Base-by-base conservation (phyloP, 2,329 filamentous ascomycete species). In the Microsporum ferrugineum region DNA sequence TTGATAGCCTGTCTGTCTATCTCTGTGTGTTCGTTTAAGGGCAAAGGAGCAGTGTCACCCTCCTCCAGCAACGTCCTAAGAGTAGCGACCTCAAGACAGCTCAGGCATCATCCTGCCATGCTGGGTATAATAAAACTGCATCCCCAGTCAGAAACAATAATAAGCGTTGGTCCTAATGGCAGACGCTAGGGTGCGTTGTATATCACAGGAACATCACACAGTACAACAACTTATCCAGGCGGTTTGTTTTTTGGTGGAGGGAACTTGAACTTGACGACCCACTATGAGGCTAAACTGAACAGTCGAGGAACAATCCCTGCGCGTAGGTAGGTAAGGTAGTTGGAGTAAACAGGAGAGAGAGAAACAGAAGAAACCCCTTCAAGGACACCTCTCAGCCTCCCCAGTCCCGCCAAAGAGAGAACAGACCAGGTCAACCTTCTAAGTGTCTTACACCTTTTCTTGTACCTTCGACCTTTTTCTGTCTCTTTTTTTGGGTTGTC, bases 71-170 rank as follows among this genome's bases (percentile, higher is more conserved):
- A 14, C 14, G 17, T 31, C 29, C 17, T 31, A 34, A 34, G 31
- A 36, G 51, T 3, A 29, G 31, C 17, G 51, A 47, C 10, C 31
- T 55, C 51, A 55, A 55, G 51, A 55, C 14, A 55, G 17, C 51
- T 7, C 51, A 55, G 33, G 31, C n/a, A 41, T 57, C 55, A 57
- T 57, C 23, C 17, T 29, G 27, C 23, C 36, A 41, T 57, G 36
- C 31, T 27, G 55, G 55, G 55, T 57, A 57, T 57, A 36, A 39
- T 57, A 36, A 39, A 57, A 7, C 39, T 33, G 39, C 55, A 57
- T 17, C 41, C 36, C 36, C 27, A 39, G 39, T 41, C 29, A 34
- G 31, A 17, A 36, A 36, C 12, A 55, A 55, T n/a, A 34, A 55
- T 55, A 17, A 23, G 31, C 51, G 51, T 55, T 55, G 51, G 31